Percentiles rank a stretch among this genome's conserved stretches.
Evolutionary conservation across 768 basidiomycete species (phyloP).

Genomic region (Mycena albidolilacea): DNA sequence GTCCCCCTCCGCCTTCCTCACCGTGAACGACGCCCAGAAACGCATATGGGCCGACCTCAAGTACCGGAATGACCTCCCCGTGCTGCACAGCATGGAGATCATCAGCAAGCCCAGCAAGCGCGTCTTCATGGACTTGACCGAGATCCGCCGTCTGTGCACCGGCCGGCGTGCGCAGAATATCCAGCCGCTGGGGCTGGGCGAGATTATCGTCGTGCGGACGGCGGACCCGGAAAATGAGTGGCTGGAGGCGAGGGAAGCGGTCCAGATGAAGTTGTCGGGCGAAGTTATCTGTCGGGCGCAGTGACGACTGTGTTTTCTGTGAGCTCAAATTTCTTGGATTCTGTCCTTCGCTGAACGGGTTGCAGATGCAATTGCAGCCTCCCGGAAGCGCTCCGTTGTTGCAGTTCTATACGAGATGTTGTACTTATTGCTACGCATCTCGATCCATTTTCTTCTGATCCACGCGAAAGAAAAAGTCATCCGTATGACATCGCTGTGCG

Average conservation of each 20-base stretch:
- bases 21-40: conserved; percentile 72
- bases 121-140: conserved; percentile 79
- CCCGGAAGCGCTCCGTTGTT: conserved; percentile 38
- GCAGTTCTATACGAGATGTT: neutral
- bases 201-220: conserved; percentile 90
- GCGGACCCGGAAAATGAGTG: conserved; percentile 81
- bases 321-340: neutral
- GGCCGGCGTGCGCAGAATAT: conserved; percentile 87
- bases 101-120: conserved; percentile 89
- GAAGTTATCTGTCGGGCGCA: conserved; percentile 90
- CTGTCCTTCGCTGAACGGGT: neutral
- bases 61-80: conserved; percentile 91
- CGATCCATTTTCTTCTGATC: too few relatives aligned
- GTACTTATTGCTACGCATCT: too few relatives aligned
- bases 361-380: conserved; percentile 13
- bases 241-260: conserved; percentile 94
- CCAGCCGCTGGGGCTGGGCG: conserved; percentile 91
- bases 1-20: conserved; percentile 73
- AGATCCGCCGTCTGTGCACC: conserved; percentile 84
- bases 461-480: too few relatives aligned
- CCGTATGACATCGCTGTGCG: too few relatives aligned
- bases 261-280: conserved; percentile 82
- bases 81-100: conserved; percentile 84
- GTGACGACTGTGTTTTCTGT: conserved; percentile 45
- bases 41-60: conserved; percentile 97